Percentiles rank a stretch among this genome's conserved stretches.
These are phyloP conservation scores for Rubia yunnanensis DNA, from an alignment of 257 asterid species.

Conservation along the genomic window DNA sequence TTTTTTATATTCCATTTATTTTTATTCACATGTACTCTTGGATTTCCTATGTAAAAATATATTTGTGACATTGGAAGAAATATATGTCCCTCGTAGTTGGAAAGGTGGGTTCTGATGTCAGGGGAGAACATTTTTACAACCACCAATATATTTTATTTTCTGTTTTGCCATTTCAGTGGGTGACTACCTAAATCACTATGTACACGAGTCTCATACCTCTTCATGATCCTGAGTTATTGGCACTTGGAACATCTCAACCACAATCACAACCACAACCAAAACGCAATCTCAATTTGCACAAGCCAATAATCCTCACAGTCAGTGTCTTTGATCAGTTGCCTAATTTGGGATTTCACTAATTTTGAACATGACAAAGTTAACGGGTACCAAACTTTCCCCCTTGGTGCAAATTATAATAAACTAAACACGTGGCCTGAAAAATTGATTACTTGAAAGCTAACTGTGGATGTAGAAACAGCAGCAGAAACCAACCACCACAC, in stretches of 20 bases:
- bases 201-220: background rate
- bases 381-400: background rate
- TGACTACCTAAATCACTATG: background rate
- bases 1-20: too few relatives aligned
- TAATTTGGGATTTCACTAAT: background rate
- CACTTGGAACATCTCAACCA: background rate
- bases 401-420: background rate
- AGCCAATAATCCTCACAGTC: background rate
- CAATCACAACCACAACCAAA: background rate
- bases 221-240: background rate
- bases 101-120: background rate
- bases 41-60: too few relatives aligned
- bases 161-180: constrained; percentile 5
- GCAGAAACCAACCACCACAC: background rate
- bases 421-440: background rate
- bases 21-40: too few relatives aligned
- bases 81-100: background rate
- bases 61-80: too few relatives aligned
- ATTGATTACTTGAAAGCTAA: background rate
- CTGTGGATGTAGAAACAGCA: background rate
- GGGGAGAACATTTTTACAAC: background rate
- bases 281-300: background rate
- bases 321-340: background rate
- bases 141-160: background rate
- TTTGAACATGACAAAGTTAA: background rate